Evolutionary conservation across 257 asterid genomes (phyloP), one percentile per base, ranked within the genome.

Genomic region (Plantago major): DNA sequence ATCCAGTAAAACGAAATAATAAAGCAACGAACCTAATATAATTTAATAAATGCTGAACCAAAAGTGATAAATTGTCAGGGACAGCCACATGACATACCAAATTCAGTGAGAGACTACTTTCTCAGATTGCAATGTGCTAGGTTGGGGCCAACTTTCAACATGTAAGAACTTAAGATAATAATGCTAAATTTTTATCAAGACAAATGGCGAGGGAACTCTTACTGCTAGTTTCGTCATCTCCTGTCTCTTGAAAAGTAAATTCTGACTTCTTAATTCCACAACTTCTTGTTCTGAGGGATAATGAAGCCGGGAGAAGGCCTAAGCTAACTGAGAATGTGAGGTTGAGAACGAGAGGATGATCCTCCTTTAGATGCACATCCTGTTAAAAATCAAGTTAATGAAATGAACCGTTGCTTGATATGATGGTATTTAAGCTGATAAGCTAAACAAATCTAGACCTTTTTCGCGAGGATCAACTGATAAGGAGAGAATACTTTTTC

Each of bases 281-380:
- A 63, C 94, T 95, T 33, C 88, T 87, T 67, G 97, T 81, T 80
- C 60, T 72, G 55, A 87, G 81, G 46, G 96, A 79, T 55, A 89
- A 70, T 10, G 68, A 68, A 73, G 84, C 79, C 63, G 99, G 99
- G 77, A 92, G 80, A 75, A 92, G 87, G 65, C 97, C 97, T 76
- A 92, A 81, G 79, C 97, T 89, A 73, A 82, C 65, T 42, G 96
- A 81, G 83, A 93, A 89, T n/a, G 88, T 81, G 42, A 89, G 75
- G 63, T 79, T 83, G 69, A 93, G 75, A 47, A 83, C 83, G 73
- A 93, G 89, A 78, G 99, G 99, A 70, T 93, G 99, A 76, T 89
- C 95, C 79, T 87, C 96, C 70, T 78, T 78, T 84, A 87, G 66
- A 51, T 58, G 71, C 73, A 85, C 59, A 48, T 71, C 94, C 99